phyloP scores from a whole-genome alignment of 768 basidiomycete species.

The Naganishia randhawae region DNA sequence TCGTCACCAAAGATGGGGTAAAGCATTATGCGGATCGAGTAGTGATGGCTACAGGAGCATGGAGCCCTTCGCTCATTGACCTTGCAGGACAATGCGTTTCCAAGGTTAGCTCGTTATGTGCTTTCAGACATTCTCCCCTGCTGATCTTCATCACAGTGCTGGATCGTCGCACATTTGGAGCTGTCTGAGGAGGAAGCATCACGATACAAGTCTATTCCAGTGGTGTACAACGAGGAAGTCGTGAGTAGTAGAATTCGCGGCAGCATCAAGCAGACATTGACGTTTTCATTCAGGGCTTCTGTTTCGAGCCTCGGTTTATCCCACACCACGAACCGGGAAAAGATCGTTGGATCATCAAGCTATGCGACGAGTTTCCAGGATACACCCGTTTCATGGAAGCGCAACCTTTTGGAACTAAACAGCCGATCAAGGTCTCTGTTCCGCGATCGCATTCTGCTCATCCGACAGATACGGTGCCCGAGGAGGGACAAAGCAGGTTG shows the following conservation, averaged over 20 bases:
- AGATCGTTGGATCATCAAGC: conserved; percentile 34
- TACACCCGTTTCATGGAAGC: conserved; percentile 35
- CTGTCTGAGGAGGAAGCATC: conserved; percentile 43
- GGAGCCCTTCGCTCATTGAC: conserved; percentile 45
- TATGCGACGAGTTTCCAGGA: conserved; percentile 48
- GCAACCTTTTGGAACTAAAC: conserved; percentile 36
- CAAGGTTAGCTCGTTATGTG: conserved; percentile 34
- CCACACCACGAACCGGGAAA: conserved; percentile 17
- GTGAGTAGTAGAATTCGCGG: conserved; percentile 30
- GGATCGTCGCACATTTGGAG: conserved; percentile 47
- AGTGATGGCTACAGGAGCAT: conserved; percentile 47
- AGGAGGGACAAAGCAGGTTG: conserved; percentile 37
- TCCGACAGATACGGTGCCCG: conserved; percentile 46
- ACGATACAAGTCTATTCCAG: conserved; percentile 36
- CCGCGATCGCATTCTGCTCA: conserved; percentile 47
- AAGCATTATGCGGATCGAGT: conserved; percentile 41
- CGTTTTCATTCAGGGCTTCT: conserved; percentile 40
- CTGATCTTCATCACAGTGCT: conserved; percentile 28
- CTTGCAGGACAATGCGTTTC: conserved; percentile 46
- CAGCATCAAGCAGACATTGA: background rate
- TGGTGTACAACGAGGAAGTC: conserved; percentile 45
- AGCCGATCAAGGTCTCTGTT: conserved; percentile 37
- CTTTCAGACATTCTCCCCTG: background rate
- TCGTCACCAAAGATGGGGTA: conserved; percentile 40
- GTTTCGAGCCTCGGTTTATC: conserved; percentile 40